Conservation (phyloP, 768 basidiomycete species). For the Cubamyces sp. region DNA sequence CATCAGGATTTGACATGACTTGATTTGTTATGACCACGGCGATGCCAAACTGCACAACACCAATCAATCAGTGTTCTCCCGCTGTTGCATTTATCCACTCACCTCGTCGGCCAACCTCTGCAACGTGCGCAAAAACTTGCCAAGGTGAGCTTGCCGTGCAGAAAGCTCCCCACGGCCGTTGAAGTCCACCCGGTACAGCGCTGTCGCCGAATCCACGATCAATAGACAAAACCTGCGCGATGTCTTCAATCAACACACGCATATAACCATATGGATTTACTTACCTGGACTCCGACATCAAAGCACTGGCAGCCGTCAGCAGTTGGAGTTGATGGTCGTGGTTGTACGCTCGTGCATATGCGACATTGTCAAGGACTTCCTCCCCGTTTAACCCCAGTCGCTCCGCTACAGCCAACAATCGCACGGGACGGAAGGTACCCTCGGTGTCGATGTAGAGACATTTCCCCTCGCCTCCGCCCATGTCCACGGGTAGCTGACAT, state of each 20-base stretch:
- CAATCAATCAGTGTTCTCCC: constrained; percentile 19
- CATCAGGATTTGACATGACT: constrained; percentile 99
- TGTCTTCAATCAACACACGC: constrained; percentile 26
- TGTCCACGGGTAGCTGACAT: constrained; percentile 93
- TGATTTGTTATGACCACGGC: constrained; percentile 98
- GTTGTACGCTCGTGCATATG: constrained; percentile 98
- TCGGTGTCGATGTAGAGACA: constrained; percentile 99
- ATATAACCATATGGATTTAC: constrained; percentile 30
- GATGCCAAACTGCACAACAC: constrained; percentile 78
- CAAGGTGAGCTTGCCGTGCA: constrained; percentile 93
- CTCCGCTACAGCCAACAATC: constrained; percentile 93
- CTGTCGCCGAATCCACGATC: constrained; percentile 96
- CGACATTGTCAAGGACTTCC: constrained; percentile 97
- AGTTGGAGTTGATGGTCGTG: constrained; percentile 95
- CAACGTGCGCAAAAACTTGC: constrained; percentile 91
- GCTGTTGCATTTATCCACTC: constrained; percentile 28
- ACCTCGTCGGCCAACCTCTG: constrained; percentile 97
- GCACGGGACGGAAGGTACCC: constrained; percentile 96
- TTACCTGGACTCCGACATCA: constrained; percentile 98
- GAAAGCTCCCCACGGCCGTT: constrained; percentile 94
- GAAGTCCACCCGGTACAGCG: constrained; percentile 94
- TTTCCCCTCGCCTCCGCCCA: constrained; percentile 99
- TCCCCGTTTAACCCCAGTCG: constrained; percentile 97
- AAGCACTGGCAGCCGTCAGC: constrained; percentile 90
- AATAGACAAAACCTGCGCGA: constrained; percentile 85